Percentiles rank a stretch among this genome's conserved stretches.
Evolutionary conservation across 108 stramenopile species (phyloP).

Genomic region (Skeletonema marinoi): DNA sequence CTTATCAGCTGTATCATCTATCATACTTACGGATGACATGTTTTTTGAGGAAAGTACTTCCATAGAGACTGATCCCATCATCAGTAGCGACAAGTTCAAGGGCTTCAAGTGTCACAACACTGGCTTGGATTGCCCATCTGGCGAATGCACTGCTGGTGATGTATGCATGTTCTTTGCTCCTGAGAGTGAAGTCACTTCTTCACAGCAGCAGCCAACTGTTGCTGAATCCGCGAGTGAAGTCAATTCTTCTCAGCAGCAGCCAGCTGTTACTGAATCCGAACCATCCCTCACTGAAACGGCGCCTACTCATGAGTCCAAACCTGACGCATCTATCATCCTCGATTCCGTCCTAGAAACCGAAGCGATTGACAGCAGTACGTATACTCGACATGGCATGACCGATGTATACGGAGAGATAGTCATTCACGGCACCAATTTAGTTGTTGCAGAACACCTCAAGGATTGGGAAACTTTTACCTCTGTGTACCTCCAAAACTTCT

Average conservation of each 20-base stretch:
- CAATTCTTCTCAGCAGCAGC: not conserved
- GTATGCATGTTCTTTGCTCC: conserved; percentile 24
- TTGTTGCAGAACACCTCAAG: conserved; percentile 5
- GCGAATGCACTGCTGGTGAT: conserved; percentile 19
- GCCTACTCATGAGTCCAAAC: not conserved
- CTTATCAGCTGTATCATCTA: not conserved
- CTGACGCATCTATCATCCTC: not conserved
- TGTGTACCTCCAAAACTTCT: conserved; percentile 26
- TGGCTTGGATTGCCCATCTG: conserved; percentile 13
- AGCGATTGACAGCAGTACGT: not conserved
- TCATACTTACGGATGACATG: conserved; percentile 7
- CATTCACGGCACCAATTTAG: not conserved
- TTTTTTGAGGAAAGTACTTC: not conserved
- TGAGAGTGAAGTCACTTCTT: not conserved
- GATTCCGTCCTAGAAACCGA: not conserved
- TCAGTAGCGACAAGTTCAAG: not conserved
- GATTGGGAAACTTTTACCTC: conserved; percentile 35
- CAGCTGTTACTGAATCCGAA: conserved; percentile 5
- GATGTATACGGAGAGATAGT: not conserved
- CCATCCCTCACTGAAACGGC: conserved; percentile 5
- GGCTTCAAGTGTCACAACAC: not conserved
- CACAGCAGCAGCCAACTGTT: not conserved
- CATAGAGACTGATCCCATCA: not conserved
- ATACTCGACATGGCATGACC: conserved; percentile 8
- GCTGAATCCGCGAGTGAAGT: not conserved